Percentiles rank a stretch among this genome's conserved stretches.
These are phyloP conservation scores for Paraphoma sp. DNA, from an alignment of 2,329 filamentous ascomycete species.

Conservation along the genomic window DNA sequence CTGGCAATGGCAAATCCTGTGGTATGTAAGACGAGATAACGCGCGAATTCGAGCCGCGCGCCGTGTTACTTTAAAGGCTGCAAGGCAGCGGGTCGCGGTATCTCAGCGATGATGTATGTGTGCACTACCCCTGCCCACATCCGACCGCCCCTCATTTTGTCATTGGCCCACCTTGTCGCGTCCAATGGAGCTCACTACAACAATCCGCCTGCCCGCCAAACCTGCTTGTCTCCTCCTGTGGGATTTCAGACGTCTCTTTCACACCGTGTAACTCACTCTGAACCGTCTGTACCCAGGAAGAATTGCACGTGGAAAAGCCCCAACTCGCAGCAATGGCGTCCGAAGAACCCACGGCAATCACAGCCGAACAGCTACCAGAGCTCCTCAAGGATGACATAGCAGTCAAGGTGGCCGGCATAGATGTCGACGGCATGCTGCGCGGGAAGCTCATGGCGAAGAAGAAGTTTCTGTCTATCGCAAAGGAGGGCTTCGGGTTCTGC, in stretches of 20 bases:
- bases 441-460: conserved; percentile 92
- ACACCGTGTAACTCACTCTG: neutral
- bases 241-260: neutral
- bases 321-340: conserved; percentile 12
- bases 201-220: conserved; percentile 6
- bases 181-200: conserved; percentile 6
- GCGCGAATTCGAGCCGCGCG: conserved; percentile 3
- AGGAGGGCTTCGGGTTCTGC: conserved; percentile 88
- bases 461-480: conserved; percentile 86
- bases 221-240: conserved; percentile 7
- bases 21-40: conserved; percentile 13
- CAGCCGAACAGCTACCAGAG: conserved; percentile 67
- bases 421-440: conserved; percentile 85
- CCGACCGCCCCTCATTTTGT: conserved; percentile 20
- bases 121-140: conserved; percentile 11
- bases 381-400: conserved; percentile 74
- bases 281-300: neutral
- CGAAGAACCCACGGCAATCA: conserved; percentile 54
- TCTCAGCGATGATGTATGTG: conserved; percentile 19
- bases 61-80: conserved; percentile 3
- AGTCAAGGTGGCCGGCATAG: conserved; percentile 87
- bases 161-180: conserved; percentile 34
- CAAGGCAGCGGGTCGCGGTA: neutral
- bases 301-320: neutral
- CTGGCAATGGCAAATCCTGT: neutral